phyloP scores from a whole-genome alignment of 129 eudicot genomes.

The Silybum marianum region DNA sequence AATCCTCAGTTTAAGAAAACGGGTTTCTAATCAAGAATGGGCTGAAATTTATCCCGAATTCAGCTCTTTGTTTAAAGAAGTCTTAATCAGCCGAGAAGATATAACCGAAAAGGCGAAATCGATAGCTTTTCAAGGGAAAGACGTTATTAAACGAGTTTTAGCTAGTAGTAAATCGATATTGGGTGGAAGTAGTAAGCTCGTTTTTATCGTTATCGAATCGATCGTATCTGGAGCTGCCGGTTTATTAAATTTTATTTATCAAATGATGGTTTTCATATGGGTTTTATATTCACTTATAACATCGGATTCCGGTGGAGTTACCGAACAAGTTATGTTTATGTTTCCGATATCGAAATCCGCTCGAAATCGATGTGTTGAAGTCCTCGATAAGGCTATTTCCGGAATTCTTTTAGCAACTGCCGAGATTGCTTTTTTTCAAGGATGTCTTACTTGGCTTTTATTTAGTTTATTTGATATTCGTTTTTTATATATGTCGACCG shows the following conservation, averaged over 20 bases:
- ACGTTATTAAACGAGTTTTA: conserved; percentile 69
- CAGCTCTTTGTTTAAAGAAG: conserved; percentile 58
- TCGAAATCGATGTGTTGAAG: conserved; percentile 77
- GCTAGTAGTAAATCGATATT: conserved; percentile 64
- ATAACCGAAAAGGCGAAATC: conserved; percentile 76
- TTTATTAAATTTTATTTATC: conserved; percentile 67
- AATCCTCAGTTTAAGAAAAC: conserved; percentile 58
- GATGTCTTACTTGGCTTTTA: conserved; percentile 96
- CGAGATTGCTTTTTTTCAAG: conserved; percentile 89
- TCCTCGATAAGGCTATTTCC: conserved; percentile 86
- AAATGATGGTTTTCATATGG: conserved; percentile 84
- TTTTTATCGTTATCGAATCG: conserved; percentile 55
- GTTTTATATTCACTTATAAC: conserved; percentile 90
- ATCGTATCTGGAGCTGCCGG: conserved; percentile 92
- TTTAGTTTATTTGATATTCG: conserved; percentile 80
- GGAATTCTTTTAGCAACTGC: conserved; percentile 82
- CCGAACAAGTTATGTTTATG: conserved; percentile 86
- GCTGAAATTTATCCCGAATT: conserved; percentile 68
- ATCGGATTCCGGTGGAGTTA: conserved; percentile 92
- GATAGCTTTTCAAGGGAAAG: conserved; percentile 79
- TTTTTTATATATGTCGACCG: conserved; percentile 83
- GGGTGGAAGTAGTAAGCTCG: conserved; percentile 71
- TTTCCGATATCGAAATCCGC: conserved; percentile 69
- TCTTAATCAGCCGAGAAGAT: conserved; percentile 60
- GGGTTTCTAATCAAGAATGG: conserved; percentile 77